Percentiles rank a stretch among this genome's conserved stretches.
These are phyloP conservation scores for Achlya hypogyna DNA, from an alignment of 352 stramenopile species.

Conservation along the genomic window DNA sequence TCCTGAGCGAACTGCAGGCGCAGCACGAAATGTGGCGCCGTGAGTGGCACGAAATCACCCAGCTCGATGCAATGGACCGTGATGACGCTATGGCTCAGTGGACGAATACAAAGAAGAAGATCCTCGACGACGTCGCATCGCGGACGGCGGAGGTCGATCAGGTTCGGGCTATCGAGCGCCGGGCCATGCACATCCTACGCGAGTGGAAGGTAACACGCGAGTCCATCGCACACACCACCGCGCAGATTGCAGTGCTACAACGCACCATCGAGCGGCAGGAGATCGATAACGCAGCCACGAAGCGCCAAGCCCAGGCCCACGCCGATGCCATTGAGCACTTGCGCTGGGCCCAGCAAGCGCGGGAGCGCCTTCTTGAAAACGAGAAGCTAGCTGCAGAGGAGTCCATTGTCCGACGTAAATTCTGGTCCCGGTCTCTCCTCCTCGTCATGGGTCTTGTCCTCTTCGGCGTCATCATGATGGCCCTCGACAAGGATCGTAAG, in stretches of 20 bases:
- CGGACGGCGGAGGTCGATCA: background rate
- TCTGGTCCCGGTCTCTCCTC: background rate
- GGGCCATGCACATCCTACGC: slow-evolving; percentile 1
- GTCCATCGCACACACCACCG: background rate
- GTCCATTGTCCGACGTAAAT: background rate
- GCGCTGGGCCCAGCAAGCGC: background rate
- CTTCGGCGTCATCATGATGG: slow-evolving; percentile 1
- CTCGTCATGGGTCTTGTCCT: background rate
- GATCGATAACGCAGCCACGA: background rate
- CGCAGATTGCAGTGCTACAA: background rate
- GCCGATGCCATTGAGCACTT: background rate
- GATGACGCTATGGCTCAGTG: background rate
- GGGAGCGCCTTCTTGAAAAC: background rate
- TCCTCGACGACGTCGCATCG: background rate
- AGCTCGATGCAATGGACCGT: background rate
- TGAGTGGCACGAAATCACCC: background rate
- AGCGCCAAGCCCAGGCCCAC: background rate
- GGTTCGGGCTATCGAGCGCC: background rate
- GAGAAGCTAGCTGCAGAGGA: background rate
- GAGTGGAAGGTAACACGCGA: background rate
- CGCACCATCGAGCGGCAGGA: background rate
- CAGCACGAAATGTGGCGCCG: background rate
- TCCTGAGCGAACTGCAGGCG: background rate
- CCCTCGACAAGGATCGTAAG: background rate
- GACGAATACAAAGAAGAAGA: background rate